Evolutionary conservation across 139 green algal genomes (phyloP), one percentile per base, ranked within the genome.

Genomic region (Picochlorum sp.): DNA sequence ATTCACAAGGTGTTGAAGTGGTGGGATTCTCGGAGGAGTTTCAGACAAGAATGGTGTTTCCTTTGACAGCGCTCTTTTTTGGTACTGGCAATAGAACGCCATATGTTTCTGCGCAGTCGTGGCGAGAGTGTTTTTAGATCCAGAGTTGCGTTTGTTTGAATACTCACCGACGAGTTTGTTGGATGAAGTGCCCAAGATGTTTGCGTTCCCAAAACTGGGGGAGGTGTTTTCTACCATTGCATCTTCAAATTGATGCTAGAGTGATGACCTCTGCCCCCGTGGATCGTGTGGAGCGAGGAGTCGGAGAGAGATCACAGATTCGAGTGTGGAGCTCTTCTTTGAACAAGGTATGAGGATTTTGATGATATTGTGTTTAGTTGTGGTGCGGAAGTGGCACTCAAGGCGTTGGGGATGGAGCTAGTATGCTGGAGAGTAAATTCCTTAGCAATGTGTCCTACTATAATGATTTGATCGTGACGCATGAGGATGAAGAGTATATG

Each of bases 1-100:
- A 85, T 90, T 41, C 62, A 78, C 57, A 67, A 34, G 68, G 73
- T 85, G 45, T 65, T 89, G 51, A 56, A 60, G 15, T 49, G 56
- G 71, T 70, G 63, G 15, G 82, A 21, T 88, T 86, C 70, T 75
- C 50, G 23, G 52, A 81, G 2, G 74, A 76, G 1, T 90, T 90
- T 67, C 51, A 65, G n/a, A 69, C 81, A n/a, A 45, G 70, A 14
- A 87, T 90, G 75, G 70, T 90, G 20, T 83, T 86, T 62, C 81
- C 83, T 3, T 73, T 89, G 18, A 79, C 79, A 26, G 83, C 83
- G 14, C 77, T 90, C 11, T 90, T 90, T 73, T 90, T 90, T 66
- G 83, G 80, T 51, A 79, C 83, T 20, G 83, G 83, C 68, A 89
- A 89, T 70, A 77, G 86, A 69, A 90, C 83, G 18, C 73, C 77